A percentile compares a stretch with the other conserved stretches of the same genome.
Conservation (phyloP, 2,329 filamentous ascomycete genomes). For the Xylaria polymorpha region DNA sequence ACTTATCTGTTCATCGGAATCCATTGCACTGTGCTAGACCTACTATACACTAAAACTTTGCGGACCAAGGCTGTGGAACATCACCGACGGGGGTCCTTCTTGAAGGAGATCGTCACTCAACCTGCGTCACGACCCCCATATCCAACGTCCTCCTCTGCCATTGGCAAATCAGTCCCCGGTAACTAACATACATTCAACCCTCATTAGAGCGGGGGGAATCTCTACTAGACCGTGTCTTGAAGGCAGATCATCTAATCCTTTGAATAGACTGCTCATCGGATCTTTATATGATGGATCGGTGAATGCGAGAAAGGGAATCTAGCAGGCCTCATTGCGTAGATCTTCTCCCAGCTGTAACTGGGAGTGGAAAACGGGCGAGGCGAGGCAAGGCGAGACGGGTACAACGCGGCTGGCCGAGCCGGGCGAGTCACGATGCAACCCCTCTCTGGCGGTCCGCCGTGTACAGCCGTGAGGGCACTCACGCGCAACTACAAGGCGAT, state of each 20-base stretch:
- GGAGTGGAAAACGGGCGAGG: not conserved
- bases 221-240: slow-evolving; percentile 5
- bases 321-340: not conserved
- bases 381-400: slow-evolving; percentile 8
- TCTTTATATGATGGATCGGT: slow-evolving; percentile 32
- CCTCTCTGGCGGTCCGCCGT: slow-evolving; percentile 30
- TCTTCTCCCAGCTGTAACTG: not conserved
- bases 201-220: not conserved
- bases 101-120: slow-evolving; percentile 18
- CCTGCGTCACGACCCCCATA: slow-evolving; percentile 21
- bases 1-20: not conserved
- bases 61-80: not conserved
- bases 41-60: slow-evolving; percentile 5
- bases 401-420: not conserved
- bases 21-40: slow-evolving; percentile 10
- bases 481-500: slow-evolving; percentile 20
- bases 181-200: slow-evolving; percentile 10
- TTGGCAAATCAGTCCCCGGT: not conserved
- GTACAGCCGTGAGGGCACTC: slow-evolving; percentile 15
- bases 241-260: slow-evolving; percentile 13
- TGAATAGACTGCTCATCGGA: slow-evolving; percentile 17
- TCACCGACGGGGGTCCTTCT: slow-evolving; percentile 1
- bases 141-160: slow-evolving; percentile 6
- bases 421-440: slow-evolving; percentile 20
- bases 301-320: slow-evolving; percentile 15